Percentiles rank a stretch among this genome's conserved stretches.
Conservation (phyloP, 73 alveolate species). For the Durusdinium trenchii region DNA sequence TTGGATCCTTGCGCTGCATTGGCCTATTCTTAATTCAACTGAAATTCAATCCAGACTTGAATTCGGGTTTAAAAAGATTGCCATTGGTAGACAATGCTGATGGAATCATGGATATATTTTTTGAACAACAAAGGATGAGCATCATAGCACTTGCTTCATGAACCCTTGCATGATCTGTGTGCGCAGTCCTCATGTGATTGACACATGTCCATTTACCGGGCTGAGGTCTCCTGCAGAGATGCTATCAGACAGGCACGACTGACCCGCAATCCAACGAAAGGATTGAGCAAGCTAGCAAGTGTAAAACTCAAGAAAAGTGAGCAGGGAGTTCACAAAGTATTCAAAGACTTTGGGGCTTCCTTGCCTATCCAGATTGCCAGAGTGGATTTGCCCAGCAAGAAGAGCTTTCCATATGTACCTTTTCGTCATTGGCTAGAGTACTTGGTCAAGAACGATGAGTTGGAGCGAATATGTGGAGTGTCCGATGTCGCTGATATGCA, state of each 20-base stretch:
- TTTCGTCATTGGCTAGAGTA: neutral
- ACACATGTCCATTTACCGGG: neutral
- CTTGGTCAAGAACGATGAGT: neutral
- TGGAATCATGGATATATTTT: too few species aligned
- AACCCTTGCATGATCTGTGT: too few species aligned
- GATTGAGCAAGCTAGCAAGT: neutral
- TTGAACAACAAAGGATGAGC: too few species aligned
- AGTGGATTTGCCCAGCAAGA: neutral
- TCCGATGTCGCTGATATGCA: neutral
- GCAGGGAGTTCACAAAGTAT: slow-evolving; percentile 12
- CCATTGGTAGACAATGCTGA: too few species aligned
- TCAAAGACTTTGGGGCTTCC: neutral
- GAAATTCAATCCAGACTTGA: too few species aligned
- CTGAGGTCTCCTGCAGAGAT: slow-evolving; percentile 66
- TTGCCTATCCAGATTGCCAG: neutral
- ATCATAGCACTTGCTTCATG: too few species aligned
- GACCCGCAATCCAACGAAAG: neutral
- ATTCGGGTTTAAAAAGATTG: too few species aligned
- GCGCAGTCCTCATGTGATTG: too few species aligned
- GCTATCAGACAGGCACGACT: slow-evolving; percentile 4
- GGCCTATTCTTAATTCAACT: too few species aligned
- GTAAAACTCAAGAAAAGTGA: neutral
- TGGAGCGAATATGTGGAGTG: neutral
- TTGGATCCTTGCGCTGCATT: neutral
- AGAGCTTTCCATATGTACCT: neutral